Conservation (phyloP, 1,284 basidiomycete species). For the Phylloporus sp. region DNA sequence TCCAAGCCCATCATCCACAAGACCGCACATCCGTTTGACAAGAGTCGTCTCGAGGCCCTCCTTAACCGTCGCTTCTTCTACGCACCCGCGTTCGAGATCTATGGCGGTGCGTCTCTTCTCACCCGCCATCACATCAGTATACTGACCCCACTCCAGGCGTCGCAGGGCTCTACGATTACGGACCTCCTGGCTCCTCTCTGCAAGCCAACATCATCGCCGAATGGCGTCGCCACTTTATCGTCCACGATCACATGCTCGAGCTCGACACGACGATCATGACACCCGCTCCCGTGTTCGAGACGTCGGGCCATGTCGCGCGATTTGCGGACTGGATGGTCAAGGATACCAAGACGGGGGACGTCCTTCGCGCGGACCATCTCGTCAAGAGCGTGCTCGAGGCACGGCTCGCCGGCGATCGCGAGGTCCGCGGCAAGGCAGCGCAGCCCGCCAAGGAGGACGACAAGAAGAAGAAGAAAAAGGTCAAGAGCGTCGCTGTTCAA, state of each 20-base stretch:
- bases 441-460: slow-evolving; percentile 62
- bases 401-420: slow-evolving; percentile 87
- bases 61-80: slow-evolving; percentile 97
- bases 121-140: accelerated
- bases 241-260: slow-evolving; percentile 99
- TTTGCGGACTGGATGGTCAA: slow-evolving; percentile 99
- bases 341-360: slow-evolving; percentile 93
- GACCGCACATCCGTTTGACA: slow-evolving; percentile 89
- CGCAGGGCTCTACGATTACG: slow-evolving; percentile 95
- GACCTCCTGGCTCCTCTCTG: slow-evolving; percentile 92
- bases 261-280: slow-evolving; percentile 99
- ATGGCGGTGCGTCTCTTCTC: slow-evolving; percentile 71
- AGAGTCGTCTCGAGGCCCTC: slow-evolving; percentile 83
- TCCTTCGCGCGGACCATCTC: slow-evolving; percentile 96
- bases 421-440: slow-evolving; percentile 80
- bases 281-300: slow-evolving; percentile 92
- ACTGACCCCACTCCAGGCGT: slow-evolving; percentile 61
- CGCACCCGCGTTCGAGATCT: slow-evolving; percentile 98
- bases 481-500: slow-evolving; percentile 78
- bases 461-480: slow-evolving; percentile 80
- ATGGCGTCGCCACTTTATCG: slow-evolving; percentile 99
- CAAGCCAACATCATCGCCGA: slow-evolving; percentile 97
- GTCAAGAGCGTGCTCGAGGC: slow-evolving; percentile 94
- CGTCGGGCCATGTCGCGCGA: slow-evolving; percentile 97
- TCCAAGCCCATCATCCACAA: slow-evolving; percentile 63